A percentile compares a stretch with the other conserved stretches of the same genome.
These are phyloP conservation scores for Ophiocordyceps robertsii DNA, from an alignment of 2,329 filamentous ascomycete species.

Conservation along the genomic window DNA sequence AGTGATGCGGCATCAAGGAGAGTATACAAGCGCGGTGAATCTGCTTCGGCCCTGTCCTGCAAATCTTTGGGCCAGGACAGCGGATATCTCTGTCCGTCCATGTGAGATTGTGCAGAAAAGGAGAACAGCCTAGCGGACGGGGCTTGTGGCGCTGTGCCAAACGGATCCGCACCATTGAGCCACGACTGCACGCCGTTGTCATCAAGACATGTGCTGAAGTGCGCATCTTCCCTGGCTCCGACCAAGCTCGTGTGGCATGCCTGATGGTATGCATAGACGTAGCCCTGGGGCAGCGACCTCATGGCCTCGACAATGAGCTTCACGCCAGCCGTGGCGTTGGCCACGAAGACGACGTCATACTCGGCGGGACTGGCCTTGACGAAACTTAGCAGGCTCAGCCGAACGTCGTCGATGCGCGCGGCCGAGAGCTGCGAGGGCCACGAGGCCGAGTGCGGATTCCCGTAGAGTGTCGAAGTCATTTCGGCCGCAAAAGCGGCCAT, in stretches of 20 bases:
- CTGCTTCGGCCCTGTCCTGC: constrained; percentile 15
- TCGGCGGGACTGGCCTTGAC: constrained; percentile 69
- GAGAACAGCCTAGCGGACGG: constrained; percentile 44
- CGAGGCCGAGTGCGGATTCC: constrained; percentile 86
- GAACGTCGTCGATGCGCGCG: constrained; percentile 60
- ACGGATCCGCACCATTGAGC: constrained; percentile 31
- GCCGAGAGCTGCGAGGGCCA: constrained; percentile 66
- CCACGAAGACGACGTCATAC: constrained; percentile 83
- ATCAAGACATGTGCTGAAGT: constrained; percentile 49
- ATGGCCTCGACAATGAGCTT: constrained; percentile 77
- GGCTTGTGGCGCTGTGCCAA: constrained; percentile 10
- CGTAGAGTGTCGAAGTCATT: constrained; percentile 66
- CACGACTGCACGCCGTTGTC: constrained; percentile 52
- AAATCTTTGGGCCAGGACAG: constrained; percentile 49
- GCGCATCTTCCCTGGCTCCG: constrained; percentile 62
- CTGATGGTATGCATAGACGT: constrained; percentile 70
- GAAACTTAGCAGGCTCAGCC: constrained; percentile 57
- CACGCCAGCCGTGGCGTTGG: constrained; percentile 82
- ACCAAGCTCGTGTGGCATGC: constrained; percentile 81
- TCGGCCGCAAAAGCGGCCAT: constrained; percentile 70
- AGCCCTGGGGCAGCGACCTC: constrained; percentile 53
- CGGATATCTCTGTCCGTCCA: constrained; percentile 70
- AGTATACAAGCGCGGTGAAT: constrained; percentile 37
- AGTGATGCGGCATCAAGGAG: constrained; percentile 76
- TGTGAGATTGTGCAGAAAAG: constrained; percentile 85